A percentile compares a stretch with the other conserved stretches of the same genome.
Evolutionary conservation across 352 stramenopile species (phyloP).

Genomic region (Globisporangium cylindrosporum): DNA sequence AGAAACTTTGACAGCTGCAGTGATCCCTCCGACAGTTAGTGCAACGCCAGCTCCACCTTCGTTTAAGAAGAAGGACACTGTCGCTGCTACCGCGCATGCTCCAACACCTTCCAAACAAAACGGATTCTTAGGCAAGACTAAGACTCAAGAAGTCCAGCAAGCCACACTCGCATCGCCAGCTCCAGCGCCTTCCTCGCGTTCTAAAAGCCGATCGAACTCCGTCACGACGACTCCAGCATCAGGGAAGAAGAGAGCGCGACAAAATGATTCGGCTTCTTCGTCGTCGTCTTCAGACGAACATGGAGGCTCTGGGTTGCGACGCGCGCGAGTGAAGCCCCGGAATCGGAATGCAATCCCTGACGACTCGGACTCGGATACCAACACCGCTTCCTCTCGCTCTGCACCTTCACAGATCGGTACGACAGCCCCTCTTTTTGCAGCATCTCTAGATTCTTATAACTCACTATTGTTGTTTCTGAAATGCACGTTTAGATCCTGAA

Average conservation of each 20-base stretch:
- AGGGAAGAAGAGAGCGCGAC: conserved; percentile 32
- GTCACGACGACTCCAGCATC: not conserved
- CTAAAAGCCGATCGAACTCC: not conserved
- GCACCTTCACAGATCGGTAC: not conserved
- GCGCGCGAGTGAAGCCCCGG: conserved; percentile 22
- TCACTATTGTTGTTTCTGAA: not conserved
- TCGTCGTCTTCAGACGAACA: conserved; percentile 10
- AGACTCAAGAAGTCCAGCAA: not conserved
- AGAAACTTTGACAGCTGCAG: not conserved
- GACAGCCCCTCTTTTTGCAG: not conserved
- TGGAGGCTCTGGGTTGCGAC: conserved; percentile 2
- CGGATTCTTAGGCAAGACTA: not conserved
- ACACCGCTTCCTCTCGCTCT: not conserved
- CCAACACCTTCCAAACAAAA: not conserved
- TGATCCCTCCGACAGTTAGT: not conserved
- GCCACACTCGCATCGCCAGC: not conserved
- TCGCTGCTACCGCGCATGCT: not conserved
- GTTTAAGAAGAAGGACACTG: not conserved
- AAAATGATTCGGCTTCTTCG: conserved; percentile 10
- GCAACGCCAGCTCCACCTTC: not conserved
- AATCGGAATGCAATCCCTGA: conserved; percentile 2
- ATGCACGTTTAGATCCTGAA: not conserved
- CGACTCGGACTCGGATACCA: conserved; percentile 8
- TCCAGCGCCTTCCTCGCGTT: not conserved
- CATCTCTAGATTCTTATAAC: not conserved